phyloP scores from a whole-genome alignment of 1,139 yeast species.

The Hansenula sp. region DNA sequence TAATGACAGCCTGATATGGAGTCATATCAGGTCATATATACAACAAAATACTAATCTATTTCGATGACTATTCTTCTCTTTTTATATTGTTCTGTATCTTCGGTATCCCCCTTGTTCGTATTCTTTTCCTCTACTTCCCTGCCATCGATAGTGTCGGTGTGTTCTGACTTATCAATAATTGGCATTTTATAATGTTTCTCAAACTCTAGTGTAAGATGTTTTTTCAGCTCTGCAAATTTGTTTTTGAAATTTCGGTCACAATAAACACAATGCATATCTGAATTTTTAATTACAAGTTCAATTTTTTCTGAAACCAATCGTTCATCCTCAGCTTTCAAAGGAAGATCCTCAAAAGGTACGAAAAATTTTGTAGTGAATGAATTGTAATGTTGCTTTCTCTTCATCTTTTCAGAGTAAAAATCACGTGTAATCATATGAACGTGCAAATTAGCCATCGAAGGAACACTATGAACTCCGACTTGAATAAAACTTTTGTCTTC shows the following conservation, averaged over 20 bases:
- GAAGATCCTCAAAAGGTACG: constrained; percentile 45
- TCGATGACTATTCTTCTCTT: not conserved
- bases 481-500: constrained; percentile 38
- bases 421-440: constrained; percentile 71
- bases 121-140: no score
- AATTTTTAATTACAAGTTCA: constrained; percentile 28
- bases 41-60: not conserved
- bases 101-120: not conserved
- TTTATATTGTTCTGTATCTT: not conserved
- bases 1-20: no score
- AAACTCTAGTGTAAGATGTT: constrained; percentile 14
- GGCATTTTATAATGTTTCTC: constrained; percentile 3
- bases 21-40: no score
- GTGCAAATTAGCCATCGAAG: constrained; percentile 68
- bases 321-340: constrained; percentile 23
- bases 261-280: constrained; percentile 45
- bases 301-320: constrained; percentile 18
- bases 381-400: constrained; percentile 65
- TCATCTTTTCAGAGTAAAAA: constrained; percentile 49
- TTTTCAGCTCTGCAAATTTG: constrained; percentile 26
- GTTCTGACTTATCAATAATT: no score
- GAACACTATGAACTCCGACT: constrained; percentile 68
- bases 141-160: not conserved
- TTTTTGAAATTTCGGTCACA: constrained; percentile 45
- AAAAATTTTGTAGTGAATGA: constrained; percentile 68